These are phyloP conservation scores for Lentinula detonsa DNA, from an alignment of 768 basidiomycete genomes.

Conservation along the genomic window DNA sequence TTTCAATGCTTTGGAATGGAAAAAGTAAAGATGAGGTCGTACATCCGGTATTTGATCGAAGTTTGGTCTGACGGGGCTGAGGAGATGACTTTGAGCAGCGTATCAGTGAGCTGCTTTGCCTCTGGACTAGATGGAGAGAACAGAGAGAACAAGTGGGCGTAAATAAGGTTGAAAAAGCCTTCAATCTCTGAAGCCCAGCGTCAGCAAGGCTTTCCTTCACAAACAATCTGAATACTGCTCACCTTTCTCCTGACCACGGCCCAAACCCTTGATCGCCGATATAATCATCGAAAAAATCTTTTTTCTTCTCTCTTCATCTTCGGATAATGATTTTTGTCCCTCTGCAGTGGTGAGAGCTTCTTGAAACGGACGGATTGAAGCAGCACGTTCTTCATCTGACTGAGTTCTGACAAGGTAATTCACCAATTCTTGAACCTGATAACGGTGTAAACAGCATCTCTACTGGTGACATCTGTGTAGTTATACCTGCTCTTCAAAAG, in stretches of 20 bases:
- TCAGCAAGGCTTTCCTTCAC: slow-evolving; percentile 1
- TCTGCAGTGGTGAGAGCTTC: slow-evolving; percentile 47
- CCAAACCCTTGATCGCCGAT: slow-evolving; percentile 57
- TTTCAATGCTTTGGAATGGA: slow-evolving; percentile 5
- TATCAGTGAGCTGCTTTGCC: slow-evolving; percentile 41
- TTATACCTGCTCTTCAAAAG: slow-evolving; percentile 79
- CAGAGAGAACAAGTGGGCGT: slow-evolving; percentile 62
- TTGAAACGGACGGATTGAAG: slow-evolving; percentile 62
- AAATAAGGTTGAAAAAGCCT: slow-evolving; percentile 83
- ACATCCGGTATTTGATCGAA: slow-evolving; percentile 76
- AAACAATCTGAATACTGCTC: slow-evolving; percentile 14
- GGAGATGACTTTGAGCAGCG: slow-evolving; percentile 50
- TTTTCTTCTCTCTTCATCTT: slow-evolving; percentile 48
- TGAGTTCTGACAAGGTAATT: slow-evolving; percentile 63
- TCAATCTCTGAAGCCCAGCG: slow-evolving; percentile 54
- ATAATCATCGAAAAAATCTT: slow-evolving; percentile 56
- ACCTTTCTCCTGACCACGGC: slow-evolving; percentile 79
- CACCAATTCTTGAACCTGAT: slow-evolving; percentile 71
- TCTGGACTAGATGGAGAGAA: slow-evolving; percentile 51
- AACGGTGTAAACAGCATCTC: slow-evolving; percentile 4
- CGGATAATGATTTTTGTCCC: slow-evolving; percentile 44
- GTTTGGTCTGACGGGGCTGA: slow-evolving; percentile 46
- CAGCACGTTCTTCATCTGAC: slow-evolving; percentile 62
- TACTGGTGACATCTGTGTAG: background rate
- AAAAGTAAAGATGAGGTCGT: slow-evolving; percentile 19